A percentile compares a stretch with the other conserved stretches of the same genome.
Evolutionary conservation across 257 asterid species (phyloP).

Genomic region (Dorcoceras hygrometricum): DNA sequence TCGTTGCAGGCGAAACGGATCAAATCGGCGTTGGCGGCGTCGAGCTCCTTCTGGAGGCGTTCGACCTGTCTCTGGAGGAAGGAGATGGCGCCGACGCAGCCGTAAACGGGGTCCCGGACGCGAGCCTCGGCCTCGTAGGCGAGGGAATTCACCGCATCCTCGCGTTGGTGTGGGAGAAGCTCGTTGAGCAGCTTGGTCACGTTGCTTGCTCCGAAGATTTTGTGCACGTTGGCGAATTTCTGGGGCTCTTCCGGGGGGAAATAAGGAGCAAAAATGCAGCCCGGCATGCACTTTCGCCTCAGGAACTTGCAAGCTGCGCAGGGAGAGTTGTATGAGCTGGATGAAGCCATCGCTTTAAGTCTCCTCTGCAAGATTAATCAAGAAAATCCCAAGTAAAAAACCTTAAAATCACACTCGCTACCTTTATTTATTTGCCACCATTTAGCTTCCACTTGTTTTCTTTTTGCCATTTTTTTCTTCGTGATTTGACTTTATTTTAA

Average conservation of each 20-base stretch:
- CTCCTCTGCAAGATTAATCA: constrained; percentile 30
- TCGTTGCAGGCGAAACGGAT: constrained; percentile 39
- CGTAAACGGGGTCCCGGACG: constrained; percentile 51
- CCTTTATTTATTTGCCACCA: not conserved
- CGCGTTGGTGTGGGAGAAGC: constrained; percentile 43
- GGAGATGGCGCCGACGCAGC: constrained; percentile 53
- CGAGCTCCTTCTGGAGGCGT: constrained; percentile 51
- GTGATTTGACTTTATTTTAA: not conserved
- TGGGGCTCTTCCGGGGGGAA: constrained; percentile 53
- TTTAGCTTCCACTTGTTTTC: not conserved
- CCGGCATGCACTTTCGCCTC: constrained; percentile 49
- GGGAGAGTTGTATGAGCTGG: constrained; percentile 48
- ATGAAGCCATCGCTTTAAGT: constrained; percentile 41
- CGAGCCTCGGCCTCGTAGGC: constrained; percentile 59
- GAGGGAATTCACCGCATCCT: constrained; percentile 47
- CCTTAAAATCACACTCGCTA: not conserved
- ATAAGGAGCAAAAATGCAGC: constrained; percentile 45
- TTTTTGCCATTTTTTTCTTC: not conserved
- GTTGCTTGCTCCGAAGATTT: constrained; percentile 55
- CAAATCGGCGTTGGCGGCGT: constrained; percentile 41
- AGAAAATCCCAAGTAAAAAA: not conserved
- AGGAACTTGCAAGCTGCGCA: constrained; percentile 62
- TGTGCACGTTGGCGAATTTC: constrained; percentile 47
- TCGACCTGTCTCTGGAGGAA: constrained; percentile 49
- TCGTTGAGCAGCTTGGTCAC: constrained; percentile 49